Percentiles rank a stretch among this genome's conserved stretches.
phyloP scores from a whole-genome alignment of 2,329 filamentous ascomycete genomes.

The Coniochaeta prunicola region DNA sequence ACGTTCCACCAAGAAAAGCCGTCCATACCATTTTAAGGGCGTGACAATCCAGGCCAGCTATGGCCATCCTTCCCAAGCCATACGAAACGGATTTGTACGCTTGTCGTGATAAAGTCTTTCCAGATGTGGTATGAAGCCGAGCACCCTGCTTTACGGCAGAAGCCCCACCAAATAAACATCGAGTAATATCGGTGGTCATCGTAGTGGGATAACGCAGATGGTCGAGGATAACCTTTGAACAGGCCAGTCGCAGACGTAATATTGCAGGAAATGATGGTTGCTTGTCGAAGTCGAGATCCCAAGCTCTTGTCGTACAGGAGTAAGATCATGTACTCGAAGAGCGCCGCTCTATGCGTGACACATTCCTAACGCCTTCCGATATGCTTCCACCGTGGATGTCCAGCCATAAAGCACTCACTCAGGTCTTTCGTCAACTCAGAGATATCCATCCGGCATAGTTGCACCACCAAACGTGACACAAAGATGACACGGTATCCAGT shows the following conservation, averaged over 20 bases:
- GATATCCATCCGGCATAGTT: slow-evolving; percentile 4
- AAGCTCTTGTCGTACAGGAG: not conserved
- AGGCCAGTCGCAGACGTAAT: not conserved
- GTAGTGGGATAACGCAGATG: not conserved
- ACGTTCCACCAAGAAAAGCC: not conserved
- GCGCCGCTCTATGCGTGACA: not conserved
- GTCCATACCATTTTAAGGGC: not conserved
- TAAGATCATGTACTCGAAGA: not conserved
- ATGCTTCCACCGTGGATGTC: not conserved
- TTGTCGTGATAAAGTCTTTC: no score
- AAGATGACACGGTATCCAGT: slow-evolving; percentile 23
- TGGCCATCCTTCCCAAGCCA: not conserved
- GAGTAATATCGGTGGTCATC: not conserved
- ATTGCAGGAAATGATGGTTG: not conserved
- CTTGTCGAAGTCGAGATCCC: not conserved
- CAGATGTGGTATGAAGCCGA: no score
- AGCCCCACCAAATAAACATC: not conserved
- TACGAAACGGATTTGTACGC: no score
- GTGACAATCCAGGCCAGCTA: not conserved
- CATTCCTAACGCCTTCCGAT: not conserved
- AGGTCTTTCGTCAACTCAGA: not conserved
- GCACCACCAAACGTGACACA: slow-evolving; percentile 3
- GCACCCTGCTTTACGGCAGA: not conserved
- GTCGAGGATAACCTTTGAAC: not conserved
- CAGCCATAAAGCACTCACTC: not conserved